Percentiles rank a stretch among this genome's conserved stretches.
These are phyloP conservation scores for Drosera spatulata DNA, from an alignment of 179 eudicot genomes.

Conservation along the genomic window DNA sequence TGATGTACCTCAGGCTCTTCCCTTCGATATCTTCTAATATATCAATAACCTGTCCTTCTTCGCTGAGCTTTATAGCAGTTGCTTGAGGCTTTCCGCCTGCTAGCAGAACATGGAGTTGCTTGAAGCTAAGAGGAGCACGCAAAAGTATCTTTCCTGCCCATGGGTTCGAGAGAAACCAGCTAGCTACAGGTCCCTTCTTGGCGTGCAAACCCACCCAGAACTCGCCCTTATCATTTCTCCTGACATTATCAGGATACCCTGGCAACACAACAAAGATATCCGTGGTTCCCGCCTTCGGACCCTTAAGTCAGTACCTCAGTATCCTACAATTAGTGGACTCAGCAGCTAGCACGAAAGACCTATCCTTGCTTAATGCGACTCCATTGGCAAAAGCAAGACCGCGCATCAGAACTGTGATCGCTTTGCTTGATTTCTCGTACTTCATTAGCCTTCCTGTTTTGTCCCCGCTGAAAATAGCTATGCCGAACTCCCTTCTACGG, in stretches of 20 bases:
- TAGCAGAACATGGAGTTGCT: conserved; percentile 43
- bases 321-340: conserved; percentile 28
- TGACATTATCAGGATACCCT: conserved; percentile 71
- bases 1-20: conserved; percentile 43
- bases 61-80: conserved; percentile 37
- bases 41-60: conserved; percentile 36
- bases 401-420: conserved; percentile 23
- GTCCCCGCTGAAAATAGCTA: conserved; percentile 29
- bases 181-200: conserved; percentile 34
- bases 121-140: conserved; percentile 38
- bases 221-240: conserved; percentile 62
- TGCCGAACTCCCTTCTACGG: conserved; percentile 20
- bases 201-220: conserved; percentile 83
- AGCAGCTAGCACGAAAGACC: conserved; percentile 33
- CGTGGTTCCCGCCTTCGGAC: conserved; percentile 24
- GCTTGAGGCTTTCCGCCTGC: conserved; percentile 59
- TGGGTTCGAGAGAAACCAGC: conserved; percentile 35
- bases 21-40: conserved; percentile 66
- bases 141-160: conserved; percentile 40
- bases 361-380: conserved; percentile 42
- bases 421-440: conserved; percentile 31
- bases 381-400: conserved; percentile 41
- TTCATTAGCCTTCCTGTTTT: conserved; percentile 40
- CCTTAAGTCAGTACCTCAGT: conserved; percentile 38
- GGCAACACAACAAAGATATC: conserved; percentile 51